A percentile compares a stretch with the other conserved stretches of the same genome.
Evolutionary conservation across 202 grass and related monocot species (phyloP).

Genomic region (Alloteropsis angusta): DNA sequence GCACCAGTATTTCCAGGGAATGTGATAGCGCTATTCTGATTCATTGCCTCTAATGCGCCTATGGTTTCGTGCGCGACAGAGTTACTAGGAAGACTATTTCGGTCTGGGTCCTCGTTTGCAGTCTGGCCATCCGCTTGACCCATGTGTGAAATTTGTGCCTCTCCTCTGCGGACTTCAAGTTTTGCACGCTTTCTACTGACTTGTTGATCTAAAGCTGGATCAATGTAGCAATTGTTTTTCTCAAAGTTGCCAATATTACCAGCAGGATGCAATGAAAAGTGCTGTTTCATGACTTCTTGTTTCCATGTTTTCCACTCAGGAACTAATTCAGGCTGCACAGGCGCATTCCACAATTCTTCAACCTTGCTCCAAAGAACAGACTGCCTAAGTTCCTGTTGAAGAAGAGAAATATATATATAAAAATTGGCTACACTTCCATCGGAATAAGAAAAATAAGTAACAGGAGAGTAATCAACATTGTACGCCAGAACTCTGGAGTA

Average conservation of each 20-base stretch:
- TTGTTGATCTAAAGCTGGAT: slow-evolving; percentile 52
- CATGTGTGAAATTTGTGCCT: slow-evolving; percentile 30
- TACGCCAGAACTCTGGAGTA: background rate
- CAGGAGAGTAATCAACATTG: slow-evolving; percentile 20
- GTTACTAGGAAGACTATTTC: slow-evolving; percentile 2
- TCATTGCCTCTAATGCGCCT: slow-evolving; percentile 9
- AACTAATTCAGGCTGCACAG: slow-evolving; percentile 68
- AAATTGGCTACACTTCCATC: slow-evolving; percentile 14
- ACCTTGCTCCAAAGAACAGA: slow-evolving; percentile 68
- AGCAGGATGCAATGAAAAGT: slow-evolving; percentile 48
- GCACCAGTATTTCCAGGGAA: slow-evolving; percentile 9
- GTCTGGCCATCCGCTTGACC: slow-evolving; percentile 14
- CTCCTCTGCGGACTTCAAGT: slow-evolving; percentile 65
- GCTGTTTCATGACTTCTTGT: slow-evolving; percentile 81
- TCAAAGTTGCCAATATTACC: slow-evolving; percentile 34
- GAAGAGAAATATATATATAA: slow-evolving; percentile 27
- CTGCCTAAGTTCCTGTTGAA: slow-evolving; percentile 67
- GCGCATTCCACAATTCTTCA: slow-evolving; percentile 51
- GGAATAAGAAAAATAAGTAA: slow-evolving; percentile 15
- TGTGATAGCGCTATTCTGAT: slow-evolving; percentile 23
- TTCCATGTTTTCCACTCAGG: slow-evolving; percentile 94
- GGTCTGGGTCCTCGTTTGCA: background rate
- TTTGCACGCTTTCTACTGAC: slow-evolving; percentile 64
- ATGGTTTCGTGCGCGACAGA: background rate
- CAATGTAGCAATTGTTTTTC: slow-evolving; percentile 21